Evolutionary conservation across 1,284 basidiomycete genomes (phyloP).

Genomic region (Ganoderma lingzhi): DNA sequence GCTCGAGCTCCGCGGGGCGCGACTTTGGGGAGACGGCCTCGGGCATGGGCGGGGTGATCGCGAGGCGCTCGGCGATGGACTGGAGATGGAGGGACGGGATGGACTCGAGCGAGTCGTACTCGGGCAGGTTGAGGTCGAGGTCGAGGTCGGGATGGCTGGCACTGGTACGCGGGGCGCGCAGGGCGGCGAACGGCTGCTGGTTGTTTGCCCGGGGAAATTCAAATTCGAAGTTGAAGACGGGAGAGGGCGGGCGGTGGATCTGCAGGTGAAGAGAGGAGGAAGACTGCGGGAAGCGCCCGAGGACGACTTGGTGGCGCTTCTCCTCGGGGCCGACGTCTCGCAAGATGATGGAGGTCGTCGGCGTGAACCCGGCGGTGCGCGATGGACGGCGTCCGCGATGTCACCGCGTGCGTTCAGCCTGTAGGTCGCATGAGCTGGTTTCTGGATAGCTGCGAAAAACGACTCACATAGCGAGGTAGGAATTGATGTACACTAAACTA

Average conservation of each 20-base stretch:
- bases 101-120: conserved; percentile 16
- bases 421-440: background rate
- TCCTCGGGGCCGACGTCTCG: conserved; percentile 15
- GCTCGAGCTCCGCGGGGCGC: background rate
- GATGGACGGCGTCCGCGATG: background rate
- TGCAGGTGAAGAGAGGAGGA: background rate
- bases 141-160: no score
- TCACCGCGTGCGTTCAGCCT: conserved; percentile 30
- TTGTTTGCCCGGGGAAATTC: background rate
- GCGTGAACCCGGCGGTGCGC: background rate
- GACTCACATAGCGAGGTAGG: conserved; percentile 40
- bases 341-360: conserved; percentile 14
- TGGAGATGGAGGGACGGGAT: conserved; percentile 2
- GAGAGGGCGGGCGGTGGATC: background rate
- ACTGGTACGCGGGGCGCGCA: conserved; percentile 16
- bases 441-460: no score
- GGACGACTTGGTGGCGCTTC: conserved; percentile 4
- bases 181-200: no score
- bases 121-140: conserved; percentile 17
- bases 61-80: conserved; percentile 15
- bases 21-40: background rate
- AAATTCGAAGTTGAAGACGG: background rate
- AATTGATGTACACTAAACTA: conserved; percentile 41
- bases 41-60: conserved; percentile 8
- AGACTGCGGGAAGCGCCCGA: background rate